Conservation (phyloP, 2,329 filamentous ascomycete species). For the Fusarium aywerte region DNA sequence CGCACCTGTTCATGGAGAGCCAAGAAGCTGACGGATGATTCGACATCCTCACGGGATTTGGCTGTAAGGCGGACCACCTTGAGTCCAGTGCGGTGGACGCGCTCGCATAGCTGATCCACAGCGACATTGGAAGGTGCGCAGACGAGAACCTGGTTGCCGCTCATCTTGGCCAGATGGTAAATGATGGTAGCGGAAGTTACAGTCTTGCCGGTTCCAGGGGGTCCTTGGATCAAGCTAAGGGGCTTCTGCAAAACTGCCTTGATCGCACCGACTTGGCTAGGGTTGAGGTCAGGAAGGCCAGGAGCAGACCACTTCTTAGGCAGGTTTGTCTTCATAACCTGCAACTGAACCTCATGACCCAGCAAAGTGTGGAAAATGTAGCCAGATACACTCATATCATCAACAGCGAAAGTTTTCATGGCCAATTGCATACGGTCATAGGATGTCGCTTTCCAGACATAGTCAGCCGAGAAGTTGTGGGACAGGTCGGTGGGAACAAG, state of each 20-base stretch:
- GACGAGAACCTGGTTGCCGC: constrained; percentile 92
- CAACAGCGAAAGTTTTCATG: constrained; percentile 98
- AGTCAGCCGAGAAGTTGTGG: constrained; percentile 97
- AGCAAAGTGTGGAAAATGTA: constrained; percentile 98
- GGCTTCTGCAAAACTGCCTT: constrained; percentile 95
- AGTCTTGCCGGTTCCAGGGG: constrained; percentile 97
- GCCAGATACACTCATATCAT: constrained; percentile 97
- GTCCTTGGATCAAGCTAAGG: constrained; percentile 94
- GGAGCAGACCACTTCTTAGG: constrained; percentile 98
- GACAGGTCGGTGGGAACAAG: constrained; percentile 95
- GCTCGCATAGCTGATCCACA: constrained; percentile 97
- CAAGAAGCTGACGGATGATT: constrained; percentile 96
- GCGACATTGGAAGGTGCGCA: constrained; percentile 98
- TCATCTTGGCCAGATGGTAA: constrained; percentile 95
- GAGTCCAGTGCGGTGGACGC: constrained; percentile 91
- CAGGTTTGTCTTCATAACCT: constrained; percentile 93
- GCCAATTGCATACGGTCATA: constrained; percentile 99
- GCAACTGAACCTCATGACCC: constrained; percentile 92
- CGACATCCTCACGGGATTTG: constrained; percentile 97
- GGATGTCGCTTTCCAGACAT: constrained; percentile 99
- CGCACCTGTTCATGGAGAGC: constrained; percentile 97
- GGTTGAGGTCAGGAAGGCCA: constrained; percentile 92
- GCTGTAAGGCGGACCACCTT: constrained; percentile 99
- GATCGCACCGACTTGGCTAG: constrained; percentile 95
- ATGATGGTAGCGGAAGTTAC: constrained; percentile 99